Evolutionary conservation across 805 yeast species (phyloP).

Genomic region (Alloascoidea hylecoeti): DNA sequence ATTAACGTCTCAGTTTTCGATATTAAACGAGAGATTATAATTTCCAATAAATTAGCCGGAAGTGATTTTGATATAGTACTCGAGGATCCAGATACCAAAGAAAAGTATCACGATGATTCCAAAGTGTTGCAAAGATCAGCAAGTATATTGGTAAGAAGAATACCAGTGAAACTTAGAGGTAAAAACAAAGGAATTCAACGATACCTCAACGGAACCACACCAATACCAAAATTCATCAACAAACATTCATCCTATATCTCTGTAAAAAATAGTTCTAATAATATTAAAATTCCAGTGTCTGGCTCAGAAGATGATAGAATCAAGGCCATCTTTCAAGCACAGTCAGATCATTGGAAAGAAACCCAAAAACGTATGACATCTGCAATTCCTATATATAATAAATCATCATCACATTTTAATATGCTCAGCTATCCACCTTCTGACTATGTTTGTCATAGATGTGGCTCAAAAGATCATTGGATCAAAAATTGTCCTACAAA

Average conservation of each 20-base stretch:
- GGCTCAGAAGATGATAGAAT: conserved; percentile 85
- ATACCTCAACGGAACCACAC: conserved; percentile 39
- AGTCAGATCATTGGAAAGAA: conserved; percentile 88
- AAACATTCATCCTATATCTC: conserved; percentile 5
- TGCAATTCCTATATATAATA: conserved; percentile 62
- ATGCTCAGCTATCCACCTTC: conserved; percentile 85
- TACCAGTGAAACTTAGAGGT: conserved; percentile 45
- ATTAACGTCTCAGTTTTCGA: conserved; percentile 94
- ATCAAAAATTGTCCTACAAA: conserved; percentile 92
- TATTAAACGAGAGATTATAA: conserved; percentile 77
- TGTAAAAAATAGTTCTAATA: too few species aligned
- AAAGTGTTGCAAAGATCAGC: conserved; percentile 84
- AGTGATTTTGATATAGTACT: conserved; percentile 76
- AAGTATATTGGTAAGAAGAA: conserved; percentile 66
- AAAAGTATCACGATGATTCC: conserved; percentile 77
- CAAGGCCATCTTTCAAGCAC: conserved; percentile 82
- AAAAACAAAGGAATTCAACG: conserved; percentile 41
- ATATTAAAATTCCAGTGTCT: too few species aligned
- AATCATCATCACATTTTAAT: too few species aligned
- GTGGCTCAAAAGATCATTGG: conserved; percentile 95
- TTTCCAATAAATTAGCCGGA: conserved; percentile 65
- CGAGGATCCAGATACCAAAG: conserved; percentile 55
- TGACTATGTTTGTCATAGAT: conserved; percentile 89
- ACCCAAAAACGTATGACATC: conserved; percentile 85
- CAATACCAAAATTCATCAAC: conserved; percentile 13